Percentiles rank a stretch among this genome's conserved stretches.
Evolutionary conservation across 1,139 yeast genomes (phyloP).

Genomic region (Scheffersomyces parashehatae): DNA sequence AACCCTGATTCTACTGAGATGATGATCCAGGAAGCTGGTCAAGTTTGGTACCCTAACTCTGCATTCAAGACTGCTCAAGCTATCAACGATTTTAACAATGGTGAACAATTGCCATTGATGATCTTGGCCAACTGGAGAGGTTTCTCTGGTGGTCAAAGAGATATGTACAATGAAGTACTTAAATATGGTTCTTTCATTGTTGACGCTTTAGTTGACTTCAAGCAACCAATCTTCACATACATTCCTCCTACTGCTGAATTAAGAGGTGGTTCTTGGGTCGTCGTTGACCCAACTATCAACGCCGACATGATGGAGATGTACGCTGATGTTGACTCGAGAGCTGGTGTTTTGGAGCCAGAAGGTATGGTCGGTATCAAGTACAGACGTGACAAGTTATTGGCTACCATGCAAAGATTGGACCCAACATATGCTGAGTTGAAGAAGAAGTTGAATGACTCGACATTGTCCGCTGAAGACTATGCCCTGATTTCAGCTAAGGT

Average conservation of each 20-base stretch:
- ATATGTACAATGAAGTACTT: conserved; percentile 97
- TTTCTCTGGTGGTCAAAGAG: conserved; percentile 99
- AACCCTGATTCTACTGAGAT: conserved; percentile 91
- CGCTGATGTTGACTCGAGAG: conserved; percentile 95
- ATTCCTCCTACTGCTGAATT: conserved; percentile 98
- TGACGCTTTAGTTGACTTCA: conserved; percentile 93
- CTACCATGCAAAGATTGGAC: conserved; percentile 90
- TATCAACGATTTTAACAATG: conserved; percentile 92
- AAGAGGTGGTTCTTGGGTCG: conserved; percentile 99
- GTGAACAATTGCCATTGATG: conserved; percentile 97
- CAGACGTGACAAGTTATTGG: conserved; percentile 86
- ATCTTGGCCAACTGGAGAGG: conserved; percentile 99
- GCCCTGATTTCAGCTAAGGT: conserved; percentile 65
- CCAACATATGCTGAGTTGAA: conserved; percentile 68
- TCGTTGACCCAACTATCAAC: conserved; percentile 97
- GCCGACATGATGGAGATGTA: conserved; percentile 99
- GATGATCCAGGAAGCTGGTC: conserved; percentile 93
- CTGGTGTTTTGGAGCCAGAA: conserved; percentile 97
- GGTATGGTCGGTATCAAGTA: conserved; percentile 99
- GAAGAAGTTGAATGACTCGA: conserved; percentile 53
- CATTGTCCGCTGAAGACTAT: conserved; percentile 63
- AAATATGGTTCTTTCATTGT: conserved; percentile 96
- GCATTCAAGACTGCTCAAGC: conserved; percentile 99
- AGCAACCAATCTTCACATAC: conserved; percentile 94
- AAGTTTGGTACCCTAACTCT: conserved; percentile 98